Evolutionary conservation across 2,329 filamentous ascomycete genomes (phyloP).

Genomic region (Aspergillus niger): DNA sequence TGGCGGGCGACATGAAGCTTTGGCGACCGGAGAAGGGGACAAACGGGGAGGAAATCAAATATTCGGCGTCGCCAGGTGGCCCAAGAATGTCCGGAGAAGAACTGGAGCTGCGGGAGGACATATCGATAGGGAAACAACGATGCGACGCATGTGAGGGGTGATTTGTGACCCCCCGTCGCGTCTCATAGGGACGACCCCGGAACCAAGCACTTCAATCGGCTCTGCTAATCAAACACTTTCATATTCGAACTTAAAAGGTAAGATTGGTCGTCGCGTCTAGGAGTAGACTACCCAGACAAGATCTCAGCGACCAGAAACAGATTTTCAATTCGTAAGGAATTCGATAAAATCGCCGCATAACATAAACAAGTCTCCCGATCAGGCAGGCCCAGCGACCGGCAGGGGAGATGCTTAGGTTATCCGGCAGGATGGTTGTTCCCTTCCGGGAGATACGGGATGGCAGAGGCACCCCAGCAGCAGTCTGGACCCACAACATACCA

Average conservation of each 20-base stretch:
- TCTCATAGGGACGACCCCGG: slow-evolving; percentile 8
- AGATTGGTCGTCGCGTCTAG: slow-evolving; percentile 7
- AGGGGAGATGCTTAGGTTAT: slow-evolving; percentile 19
- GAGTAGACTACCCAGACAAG: slow-evolving; percentile 2
- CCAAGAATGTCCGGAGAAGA: slow-evolving; percentile 48
- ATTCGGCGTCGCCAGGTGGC: slow-evolving; percentile 45
- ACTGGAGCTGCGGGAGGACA: slow-evolving; percentile 40
- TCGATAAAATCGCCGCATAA: slow-evolving; percentile 4
- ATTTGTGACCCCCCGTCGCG: slow-evolving; percentile 12
- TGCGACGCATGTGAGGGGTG: slow-evolving; percentile 14
- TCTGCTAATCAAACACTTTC: background rate
- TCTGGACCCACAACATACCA: background rate
- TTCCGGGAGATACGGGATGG: background rate
- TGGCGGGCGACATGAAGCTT: slow-evolving; percentile 42
- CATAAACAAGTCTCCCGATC: slow-evolving; percentile 43
- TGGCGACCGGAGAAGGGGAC: slow-evolving; percentile 43
- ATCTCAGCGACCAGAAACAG: background rate
- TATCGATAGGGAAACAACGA: slow-evolving; percentile 27
- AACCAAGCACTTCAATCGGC: background rate
- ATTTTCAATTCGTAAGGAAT: background rate
- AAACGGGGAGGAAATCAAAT: slow-evolving; percentile 45
- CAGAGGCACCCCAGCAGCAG: slow-evolving; percentile 8
- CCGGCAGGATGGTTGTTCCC: slow-evolving; percentile 12
- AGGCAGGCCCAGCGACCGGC: slow-evolving; percentile 26
- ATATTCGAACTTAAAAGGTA: background rate